Percentiles rank a stretch among this genome's conserved stretches.
phyloP scores from a whole-genome alignment of 2,329 filamentous ascomycete species.

The Colletotrichum higginsianum region DNA sequence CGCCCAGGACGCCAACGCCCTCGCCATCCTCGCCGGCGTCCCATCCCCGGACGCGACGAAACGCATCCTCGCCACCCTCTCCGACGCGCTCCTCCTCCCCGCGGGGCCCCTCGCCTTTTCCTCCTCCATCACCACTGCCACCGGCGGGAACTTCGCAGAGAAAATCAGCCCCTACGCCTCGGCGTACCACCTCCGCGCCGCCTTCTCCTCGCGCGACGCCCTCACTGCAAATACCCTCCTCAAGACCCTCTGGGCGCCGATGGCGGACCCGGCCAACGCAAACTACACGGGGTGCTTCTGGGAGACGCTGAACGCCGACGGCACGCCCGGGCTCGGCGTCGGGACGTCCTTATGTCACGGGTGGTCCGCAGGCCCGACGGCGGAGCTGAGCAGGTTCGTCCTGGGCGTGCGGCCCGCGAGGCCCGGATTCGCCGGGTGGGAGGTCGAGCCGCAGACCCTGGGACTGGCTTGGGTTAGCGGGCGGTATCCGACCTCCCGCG shows the following conservation, averaged over 20 bases:
- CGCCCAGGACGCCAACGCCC: conserved; percentile 51
- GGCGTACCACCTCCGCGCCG: conserved; percentile 51
- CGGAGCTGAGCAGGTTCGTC: conserved; percentile 50
- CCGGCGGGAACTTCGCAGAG: conserved; percentile 36
- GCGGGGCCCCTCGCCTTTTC: conserved; percentile 46
- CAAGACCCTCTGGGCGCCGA: conserved; percentile 46
- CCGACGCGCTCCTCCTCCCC: conserved; percentile 32
- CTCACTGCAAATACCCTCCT: conserved; percentile 41
- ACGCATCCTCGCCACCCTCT: conserved; percentile 43
- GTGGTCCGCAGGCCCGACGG: conserved; percentile 52
- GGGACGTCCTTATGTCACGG: conserved; percentile 52
- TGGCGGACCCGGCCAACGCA: conserved; percentile 45
- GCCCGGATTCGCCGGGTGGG: conserved; percentile 46
- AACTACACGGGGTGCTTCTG: conserved; percentile 52
- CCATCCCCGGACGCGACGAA: background rate
- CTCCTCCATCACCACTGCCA: conserved; percentile 16
- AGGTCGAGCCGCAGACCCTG: conserved; percentile 43
- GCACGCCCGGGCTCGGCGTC: conserved; percentile 47
- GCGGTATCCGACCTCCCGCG: conserved; percentile 2
- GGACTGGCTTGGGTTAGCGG: conserved; percentile 43
- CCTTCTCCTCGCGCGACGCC: conserved; percentile 42
- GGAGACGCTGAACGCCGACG: conserved; percentile 48
- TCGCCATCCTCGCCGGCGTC: conserved; percentile 51
- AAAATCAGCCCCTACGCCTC: conserved; percentile 50
- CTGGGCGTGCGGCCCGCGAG: conserved; percentile 46